Percentiles rank a stretch among this genome's conserved stretches.
Conservation (phyloP, 805 yeast genomes). For the Yamadazyma akitaensis region DNA sequence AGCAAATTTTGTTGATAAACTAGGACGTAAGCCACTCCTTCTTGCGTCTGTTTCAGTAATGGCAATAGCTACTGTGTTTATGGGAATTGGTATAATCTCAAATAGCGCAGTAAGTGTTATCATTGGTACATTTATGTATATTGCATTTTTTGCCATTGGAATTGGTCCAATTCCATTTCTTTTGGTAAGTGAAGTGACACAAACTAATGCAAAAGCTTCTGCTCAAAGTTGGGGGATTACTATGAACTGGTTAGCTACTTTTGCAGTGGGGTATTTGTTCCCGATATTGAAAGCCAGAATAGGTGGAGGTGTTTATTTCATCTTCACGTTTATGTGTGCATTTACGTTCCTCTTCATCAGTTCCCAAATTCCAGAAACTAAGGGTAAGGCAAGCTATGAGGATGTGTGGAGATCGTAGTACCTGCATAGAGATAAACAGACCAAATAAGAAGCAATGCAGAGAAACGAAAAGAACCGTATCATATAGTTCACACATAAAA, state of each 20-base stretch:
- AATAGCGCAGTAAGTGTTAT: constrained; percentile 51
- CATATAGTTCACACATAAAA: no score
- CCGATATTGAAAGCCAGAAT: constrained; percentile 59
- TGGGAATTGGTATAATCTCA: constrained; percentile 62
- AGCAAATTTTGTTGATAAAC: constrained; percentile 69
- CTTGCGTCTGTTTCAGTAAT: constrained; percentile 63
- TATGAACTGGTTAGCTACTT: constrained; percentile 89
- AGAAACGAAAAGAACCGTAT: no score
- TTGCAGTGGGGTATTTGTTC: constrained; percentile 73
- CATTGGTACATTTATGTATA: constrained; percentile 65
- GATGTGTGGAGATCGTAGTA: constrained; percentile 57
- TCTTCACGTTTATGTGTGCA: constrained; percentile 62
- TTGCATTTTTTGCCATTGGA: constrained; percentile 85
- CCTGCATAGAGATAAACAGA: not conserved
- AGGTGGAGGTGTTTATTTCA: constrained; percentile 76
- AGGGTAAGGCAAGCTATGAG: constrained; percentile 55
- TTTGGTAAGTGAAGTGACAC: constrained; percentile 84
- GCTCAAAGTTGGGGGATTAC: constrained; percentile 94
- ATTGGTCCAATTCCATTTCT: constrained; percentile 95
- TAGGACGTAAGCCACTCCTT: constrained; percentile 66
- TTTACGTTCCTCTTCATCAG: constrained; percentile 47
- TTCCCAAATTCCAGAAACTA: constrained; percentile 68
- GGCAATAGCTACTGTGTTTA: constrained; percentile 59
- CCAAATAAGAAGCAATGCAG: no score
- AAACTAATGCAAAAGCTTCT: constrained; percentile 68